Percentiles rank a stretch among this genome's conserved stretches.
phyloP scores from a whole-genome alignment of 2,329 filamentous ascomycete genomes.

The Neonectria punicea region DNA sequence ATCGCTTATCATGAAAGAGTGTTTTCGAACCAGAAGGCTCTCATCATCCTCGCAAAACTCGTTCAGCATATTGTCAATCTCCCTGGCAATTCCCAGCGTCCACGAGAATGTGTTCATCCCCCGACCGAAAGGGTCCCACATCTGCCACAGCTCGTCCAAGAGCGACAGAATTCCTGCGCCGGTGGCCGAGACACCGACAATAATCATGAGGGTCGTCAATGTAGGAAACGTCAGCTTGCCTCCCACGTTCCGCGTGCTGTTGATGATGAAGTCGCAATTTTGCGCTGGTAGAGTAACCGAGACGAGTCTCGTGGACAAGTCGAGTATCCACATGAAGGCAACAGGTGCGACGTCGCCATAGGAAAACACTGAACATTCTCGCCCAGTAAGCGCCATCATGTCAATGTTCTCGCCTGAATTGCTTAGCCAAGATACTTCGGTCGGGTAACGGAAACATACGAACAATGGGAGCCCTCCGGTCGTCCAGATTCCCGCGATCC shows the following conservation, averaged over 20 bases:
- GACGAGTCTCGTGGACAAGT: constrained; percentile 23
- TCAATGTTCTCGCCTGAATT: constrained; percentile 40
- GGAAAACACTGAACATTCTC: constrained; percentile 33
- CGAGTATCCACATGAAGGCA: constrained; percentile 30
- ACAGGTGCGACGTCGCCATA: constrained; percentile 32
- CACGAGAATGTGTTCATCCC: constrained; percentile 39
- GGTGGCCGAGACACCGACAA: constrained; percentile 19
- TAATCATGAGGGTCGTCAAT: background rate
- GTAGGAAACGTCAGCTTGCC: constrained; percentile 7
- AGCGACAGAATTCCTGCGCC: constrained; percentile 30
- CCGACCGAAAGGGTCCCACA: constrained; percentile 41
- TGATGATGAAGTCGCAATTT: constrained; percentile 32
- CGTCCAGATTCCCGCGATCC: constrained; percentile 33
- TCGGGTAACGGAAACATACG: constrained; percentile 29
- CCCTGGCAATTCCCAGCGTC: constrained; percentile 42
- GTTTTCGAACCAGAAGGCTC: constrained; percentile 1
- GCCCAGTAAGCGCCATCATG: constrained; percentile 32
- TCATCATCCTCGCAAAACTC: constrained; percentile 41
- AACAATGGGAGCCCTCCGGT: constrained; percentile 31
- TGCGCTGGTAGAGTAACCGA: constrained; percentile 28
- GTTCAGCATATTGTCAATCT: constrained; percentile 43
- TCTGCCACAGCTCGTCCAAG: constrained; percentile 36
- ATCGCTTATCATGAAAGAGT: constrained; percentile 1
- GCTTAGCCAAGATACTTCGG: background rate
- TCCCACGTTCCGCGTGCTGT: background rate